These are phyloP conservation scores for Colletotrichum karsti DNA, from an alignment of 2,329 filamentous ascomycete genomes.

Conservation along the genomic window DNA sequence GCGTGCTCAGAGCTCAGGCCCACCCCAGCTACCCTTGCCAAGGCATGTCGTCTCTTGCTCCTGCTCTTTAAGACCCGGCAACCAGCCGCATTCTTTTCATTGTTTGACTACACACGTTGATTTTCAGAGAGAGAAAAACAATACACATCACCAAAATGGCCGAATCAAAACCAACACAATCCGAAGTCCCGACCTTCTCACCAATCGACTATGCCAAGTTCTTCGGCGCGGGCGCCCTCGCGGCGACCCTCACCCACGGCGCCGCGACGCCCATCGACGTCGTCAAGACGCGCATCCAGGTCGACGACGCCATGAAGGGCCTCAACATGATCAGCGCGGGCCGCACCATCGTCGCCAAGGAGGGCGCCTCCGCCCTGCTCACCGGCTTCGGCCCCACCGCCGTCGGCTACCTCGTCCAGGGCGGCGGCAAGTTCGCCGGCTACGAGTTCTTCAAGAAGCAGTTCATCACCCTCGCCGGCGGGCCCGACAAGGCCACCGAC, in stretches of 20 bases:
- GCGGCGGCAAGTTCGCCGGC: constrained; percentile 89
- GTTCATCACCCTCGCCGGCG: constrained; percentile 75
- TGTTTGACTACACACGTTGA: not conserved
- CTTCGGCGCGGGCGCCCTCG: constrained; percentile 61
- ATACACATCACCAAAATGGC: constrained; percentile 29
- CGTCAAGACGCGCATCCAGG: constrained; percentile 92
- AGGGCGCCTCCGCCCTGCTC: constrained; percentile 81
- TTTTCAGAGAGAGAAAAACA: not conserved
- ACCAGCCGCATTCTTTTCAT: constrained; percentile 2
- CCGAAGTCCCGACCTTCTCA: constrained; percentile 49
- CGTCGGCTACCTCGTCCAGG: constrained; percentile 89
- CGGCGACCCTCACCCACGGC: constrained; percentile 60
- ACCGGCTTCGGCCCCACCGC: constrained; percentile 88
- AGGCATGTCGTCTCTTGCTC: constrained; percentile 7
- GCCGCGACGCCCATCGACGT: constrained; percentile 68
- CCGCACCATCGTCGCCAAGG: constrained; percentile 78
- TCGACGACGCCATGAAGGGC: constrained; percentile 87
- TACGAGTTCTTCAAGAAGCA: constrained; percentile 96
- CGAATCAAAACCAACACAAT: constrained; percentile 22
- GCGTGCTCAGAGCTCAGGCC: constrained; percentile 11
- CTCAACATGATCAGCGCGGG: constrained; percentile 83
- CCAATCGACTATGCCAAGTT: constrained; percentile 59
- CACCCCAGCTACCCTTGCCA: constrained; percentile 2
- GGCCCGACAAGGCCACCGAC: constrained; percentile 52
- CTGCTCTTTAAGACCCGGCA: constrained; percentile 1